Conservation (phyloP, 2,329 filamentous ascomycete species). For the Calonectria naviculata region DNA sequence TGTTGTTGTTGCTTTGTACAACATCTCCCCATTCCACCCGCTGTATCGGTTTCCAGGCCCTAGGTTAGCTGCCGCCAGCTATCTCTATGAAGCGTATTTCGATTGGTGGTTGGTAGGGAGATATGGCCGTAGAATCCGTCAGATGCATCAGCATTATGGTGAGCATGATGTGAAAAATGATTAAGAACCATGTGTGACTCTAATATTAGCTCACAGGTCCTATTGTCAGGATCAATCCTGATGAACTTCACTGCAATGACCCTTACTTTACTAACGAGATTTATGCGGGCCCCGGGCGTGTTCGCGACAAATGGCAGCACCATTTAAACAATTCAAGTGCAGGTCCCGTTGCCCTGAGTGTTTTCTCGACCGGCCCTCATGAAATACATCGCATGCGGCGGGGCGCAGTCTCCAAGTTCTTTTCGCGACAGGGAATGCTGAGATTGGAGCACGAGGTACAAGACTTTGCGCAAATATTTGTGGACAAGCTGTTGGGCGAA, state of each 20-base stretch:
- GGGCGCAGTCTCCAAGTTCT: slow-evolving; percentile 46
- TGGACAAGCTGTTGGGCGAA: slow-evolving; percentile 44
- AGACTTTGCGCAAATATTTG: slow-evolving; percentile 37
- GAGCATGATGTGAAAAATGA: neutral
- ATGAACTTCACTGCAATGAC: slow-evolving; percentile 53
- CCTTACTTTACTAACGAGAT: slow-evolving; percentile 51
- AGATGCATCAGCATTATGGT: neutral
- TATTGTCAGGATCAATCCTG: slow-evolving; percentile 51
- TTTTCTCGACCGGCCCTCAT: slow-evolving; percentile 39
- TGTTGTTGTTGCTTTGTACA: neutral
- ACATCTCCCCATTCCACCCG: neutral
- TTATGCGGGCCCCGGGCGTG: slow-evolving; percentile 43
- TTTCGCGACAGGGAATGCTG: slow-evolving; percentile 46
- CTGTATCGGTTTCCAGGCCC: neutral
- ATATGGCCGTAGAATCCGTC: neutral
- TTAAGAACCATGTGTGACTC: no score
- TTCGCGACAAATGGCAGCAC: slow-evolving; percentile 39
- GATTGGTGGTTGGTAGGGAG: neutral
- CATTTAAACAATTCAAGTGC: slow-evolving; percentile 27
- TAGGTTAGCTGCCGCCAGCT: neutral
- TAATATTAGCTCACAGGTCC: slow-evolving; percentile 37
- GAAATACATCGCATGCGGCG: slow-evolving; percentile 47
- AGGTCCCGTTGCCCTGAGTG: slow-evolving; percentile 16
- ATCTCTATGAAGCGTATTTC: neutral
- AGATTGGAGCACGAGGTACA: slow-evolving; percentile 40